phyloP scores from a whole-genome alignment of 768 basidiomycete genomes.

The Suillus subaureus region DNA sequence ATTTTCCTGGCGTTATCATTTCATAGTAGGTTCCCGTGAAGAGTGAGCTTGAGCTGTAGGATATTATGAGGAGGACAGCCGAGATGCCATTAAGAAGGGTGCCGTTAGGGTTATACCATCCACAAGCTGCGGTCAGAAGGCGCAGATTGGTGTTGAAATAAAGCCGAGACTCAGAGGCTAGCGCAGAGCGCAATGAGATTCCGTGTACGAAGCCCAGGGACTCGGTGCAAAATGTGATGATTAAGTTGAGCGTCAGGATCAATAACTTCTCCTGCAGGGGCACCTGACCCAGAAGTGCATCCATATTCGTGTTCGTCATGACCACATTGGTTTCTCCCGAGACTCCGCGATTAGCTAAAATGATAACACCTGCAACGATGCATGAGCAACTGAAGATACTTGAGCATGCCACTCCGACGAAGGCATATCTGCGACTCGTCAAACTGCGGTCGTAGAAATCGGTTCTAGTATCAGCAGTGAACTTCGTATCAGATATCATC shows the following conservation, averaged over 20 bases:
- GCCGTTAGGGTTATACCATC: slow-evolving; percentile 27
- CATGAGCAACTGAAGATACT: slow-evolving; percentile 25
- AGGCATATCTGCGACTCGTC: slow-evolving; percentile 23
- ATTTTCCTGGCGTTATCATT: too few species aligned
- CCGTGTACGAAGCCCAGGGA: slow-evolving; percentile 31
- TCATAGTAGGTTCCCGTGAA: too few species aligned
- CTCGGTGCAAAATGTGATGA: slow-evolving; percentile 31
- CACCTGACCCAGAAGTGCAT: too few species aligned
- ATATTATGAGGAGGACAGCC: slow-evolving; percentile 31
- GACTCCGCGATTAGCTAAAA: slow-evolving; percentile 16
- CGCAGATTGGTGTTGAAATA: slow-evolving; percentile 35
- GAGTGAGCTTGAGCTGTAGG: slow-evolving; percentile 31
- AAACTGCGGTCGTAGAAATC: slow-evolving; percentile 33
- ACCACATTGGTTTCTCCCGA: too few species aligned
- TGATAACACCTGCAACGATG: slow-evolving; percentile 24
- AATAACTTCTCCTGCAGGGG: slow-evolving; percentile 19
- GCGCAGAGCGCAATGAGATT: slow-evolving; percentile 28
- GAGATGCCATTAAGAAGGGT: slow-evolving; percentile 22
- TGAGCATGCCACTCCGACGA: slow-evolving; percentile 27
- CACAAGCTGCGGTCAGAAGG: slow-evolving; percentile 24
- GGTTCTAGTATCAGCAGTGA: slow-evolving; percentile 19
- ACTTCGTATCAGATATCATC: slow-evolving; percentile 22
- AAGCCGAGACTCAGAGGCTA: slow-evolving; percentile 27
- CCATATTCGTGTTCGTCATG: too few species aligned
- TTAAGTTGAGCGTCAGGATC: slow-evolving; percentile 25